Conservation (phyloP, 2,329 filamentous ascomycete genomes). For the Gnomoniopsis smithogilvyi region DNA sequence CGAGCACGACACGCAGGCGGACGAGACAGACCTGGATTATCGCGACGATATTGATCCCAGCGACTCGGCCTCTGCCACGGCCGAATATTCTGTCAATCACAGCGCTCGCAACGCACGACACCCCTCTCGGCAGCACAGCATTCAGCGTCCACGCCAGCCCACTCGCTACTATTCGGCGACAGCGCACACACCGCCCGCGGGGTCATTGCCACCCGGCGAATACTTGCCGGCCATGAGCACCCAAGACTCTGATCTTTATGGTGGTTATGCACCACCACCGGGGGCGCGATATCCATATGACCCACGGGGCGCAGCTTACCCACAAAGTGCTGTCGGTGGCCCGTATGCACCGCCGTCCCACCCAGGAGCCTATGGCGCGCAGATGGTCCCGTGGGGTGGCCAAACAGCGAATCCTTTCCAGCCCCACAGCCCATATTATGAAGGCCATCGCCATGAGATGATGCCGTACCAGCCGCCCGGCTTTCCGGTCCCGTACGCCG, state of each 20-base stretch:
- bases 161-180: slow-evolving; percentile 20
- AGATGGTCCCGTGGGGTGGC: slow-evolving; percentile 46
- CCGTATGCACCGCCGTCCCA: slow-evolving; percentile 34
- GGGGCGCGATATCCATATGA: neutral
- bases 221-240: slow-evolving; percentile 45
- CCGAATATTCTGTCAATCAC: slow-evolving; percentile 28
- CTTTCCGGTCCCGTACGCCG: slow-evolving; percentile 27
- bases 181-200: slow-evolving; percentile 34
- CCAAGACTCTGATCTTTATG: slow-evolving; percentile 64
- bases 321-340: slow-evolving; percentile 45
- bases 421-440: slow-evolving; percentile 36
- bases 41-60: slow-evolving; percentile 53
- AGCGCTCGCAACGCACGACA: slow-evolving; percentile 36
- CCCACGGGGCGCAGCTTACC: slow-evolving; percentile 35
- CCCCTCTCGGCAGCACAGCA: slow-evolving; percentile 35
- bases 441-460: slow-evolving; percentile 43
- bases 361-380: slow-evolving; percentile 30
- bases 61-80: slow-evolving; percentile 54
- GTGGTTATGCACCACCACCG: slow-evolving; percentile 25
- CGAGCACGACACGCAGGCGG: slow-evolving; percentile 36
- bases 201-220: slow-evolving; percentile 28
- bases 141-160: slow-evolving; percentile 31
- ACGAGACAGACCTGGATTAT: slow-evolving; percentile 32
- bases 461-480: slow-evolving; percentile 44
- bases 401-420: slow-evolving; percentile 39